Percentiles rank a stretch among this genome's conserved stretches.
These are phyloP conservation scores for Fraxinus anomala DNA, from an alignment of 257 asterid species.

Conservation along the genomic window DNA sequence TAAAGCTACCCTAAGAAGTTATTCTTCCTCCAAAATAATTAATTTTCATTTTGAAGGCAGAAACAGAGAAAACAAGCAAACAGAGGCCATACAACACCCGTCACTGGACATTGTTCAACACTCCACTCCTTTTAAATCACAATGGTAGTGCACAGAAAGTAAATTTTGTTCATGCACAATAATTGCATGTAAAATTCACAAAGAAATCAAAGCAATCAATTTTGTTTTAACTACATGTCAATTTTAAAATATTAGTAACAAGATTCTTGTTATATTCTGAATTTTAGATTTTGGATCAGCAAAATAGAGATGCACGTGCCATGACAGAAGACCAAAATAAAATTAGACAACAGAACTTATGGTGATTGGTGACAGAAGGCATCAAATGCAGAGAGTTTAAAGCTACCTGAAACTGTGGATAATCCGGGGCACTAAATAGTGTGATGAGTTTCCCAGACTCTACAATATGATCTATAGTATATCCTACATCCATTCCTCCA, in stretches of 20 bases:
- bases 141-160: neutral
- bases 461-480: constrained; percentile 83
- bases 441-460: constrained; percentile 89
- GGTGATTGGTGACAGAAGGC: constrained; percentile 13
- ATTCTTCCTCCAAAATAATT: constrained; percentile 7
- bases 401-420: constrained; percentile 94
- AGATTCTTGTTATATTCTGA: neutral
- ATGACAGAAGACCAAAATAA: neutral
- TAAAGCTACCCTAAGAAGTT: neutral
- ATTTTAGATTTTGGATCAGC: neutral
- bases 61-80: neutral
- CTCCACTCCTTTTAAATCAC: neutral
- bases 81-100: neutral
- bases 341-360: neutral
- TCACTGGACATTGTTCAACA: neutral
- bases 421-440: constrained; percentile 96
- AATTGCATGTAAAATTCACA: neutral
- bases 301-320: neutral
- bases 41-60: constrained; percentile 6
- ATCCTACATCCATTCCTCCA: constrained; percentile 80
- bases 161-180: constrained; percentile 12
- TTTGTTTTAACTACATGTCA: neutral
- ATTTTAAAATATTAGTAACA: neutral
- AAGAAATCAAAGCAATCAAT: neutral
- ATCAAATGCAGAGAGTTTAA: constrained; percentile 24